A percentile compares a stretch with the other conserved stretches of the same genome.
phyloP scores from a whole-genome alignment of 257 asterid species.

The Salvia rosmarinus region DNA sequence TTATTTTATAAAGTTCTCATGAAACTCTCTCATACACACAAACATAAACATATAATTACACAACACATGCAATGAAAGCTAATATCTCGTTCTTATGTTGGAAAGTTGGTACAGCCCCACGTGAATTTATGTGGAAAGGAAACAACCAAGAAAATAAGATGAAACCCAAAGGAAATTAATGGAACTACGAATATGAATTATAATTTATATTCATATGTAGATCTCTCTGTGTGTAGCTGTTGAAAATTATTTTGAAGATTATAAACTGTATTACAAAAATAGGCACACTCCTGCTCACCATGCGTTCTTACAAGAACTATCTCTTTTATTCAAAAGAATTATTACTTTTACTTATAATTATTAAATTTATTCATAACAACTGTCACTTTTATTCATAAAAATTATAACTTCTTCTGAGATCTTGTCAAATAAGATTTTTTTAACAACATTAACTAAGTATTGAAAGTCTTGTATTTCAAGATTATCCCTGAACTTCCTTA shows the following conservation, averaged over 20 bases:
- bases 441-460: not conserved
- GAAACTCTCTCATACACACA: too few relatives aligned
- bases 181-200: not conserved
- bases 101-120: slow-evolving; percentile 41
- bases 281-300: too few relatives aligned
- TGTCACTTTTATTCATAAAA: too few relatives aligned
- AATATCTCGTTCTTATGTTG: slow-evolving; percentile 39
- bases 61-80: slow-evolving; percentile 8
- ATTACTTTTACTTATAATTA: too few relatives aligned
- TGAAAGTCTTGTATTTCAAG: slow-evolving; percentile 37
- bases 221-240: slow-evolving; percentile 1
- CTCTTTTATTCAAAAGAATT: too few relatives aligned
- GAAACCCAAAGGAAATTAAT: slow-evolving; percentile 41
- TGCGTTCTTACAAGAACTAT: too few relatives aligned
- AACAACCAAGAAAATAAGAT: slow-evolving; percentile 57
- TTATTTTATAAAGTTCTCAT: too few relatives aligned
- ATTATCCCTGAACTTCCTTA: slow-evolving; percentile 32
- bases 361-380: too few relatives aligned
- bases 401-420: too few relatives aligned
- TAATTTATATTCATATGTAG: too few relatives aligned
- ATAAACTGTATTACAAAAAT: slow-evolving; percentile 4
- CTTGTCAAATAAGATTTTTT: too few relatives aligned
- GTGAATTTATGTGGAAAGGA: slow-evolving; percentile 44
- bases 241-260: not conserved
- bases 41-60: too few relatives aligned